Evolutionary conservation across 2,329 filamentous ascomycete species (phyloP), one percentile per base, ranked within the genome.

Genomic region (Lachnellula subtilissima): DNA sequence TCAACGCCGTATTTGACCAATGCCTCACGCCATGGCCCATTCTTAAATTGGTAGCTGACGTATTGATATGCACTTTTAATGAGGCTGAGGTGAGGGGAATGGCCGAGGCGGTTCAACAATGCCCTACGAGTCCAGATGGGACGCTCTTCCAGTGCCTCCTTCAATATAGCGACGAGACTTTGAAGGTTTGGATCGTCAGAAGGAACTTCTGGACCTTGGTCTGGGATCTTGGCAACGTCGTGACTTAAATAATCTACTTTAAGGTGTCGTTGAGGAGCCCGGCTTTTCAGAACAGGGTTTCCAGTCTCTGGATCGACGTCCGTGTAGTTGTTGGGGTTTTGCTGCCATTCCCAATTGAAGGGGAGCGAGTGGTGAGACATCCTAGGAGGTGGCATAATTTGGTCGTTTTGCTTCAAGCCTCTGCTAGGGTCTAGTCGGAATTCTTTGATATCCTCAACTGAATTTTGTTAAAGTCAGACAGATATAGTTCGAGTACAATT

Each of bases 1-100:
- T 99, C 94, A 19, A 96, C 73, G 9, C 93, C 93, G 70, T 92
- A 94, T 48, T 82, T 85, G 61, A 97, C 84, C 53, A 97, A 84
- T 3, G 89, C 86, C 70, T 97, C 92, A 61, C 91, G 83, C 88
- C 91, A 99, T 0, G 94, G 92, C 0, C 94, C 94, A 22, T 88
- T 91, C 57, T 88, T 87, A 78, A 97, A 97, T 72, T 92, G 90
- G 73, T 96, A 99, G 8, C 89, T 91, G 4, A 90, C 85, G 65
- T 94, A 93, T 60, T 91, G 88, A 52, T 92, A 82, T 48, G 89
- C 89, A 67, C 87, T 82, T 65, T 90, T 88, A 58, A 96, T 72
- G 43, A 80, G 73, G 56, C 81, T 82, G 57, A 78, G 76, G 45
- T 75, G 76, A 25, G 76, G 74, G 48, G 73, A 74, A 49, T 74